phyloP scores from a whole-genome alignment of 163 green algal species.

The Scenedesmus sp. region DNA sequence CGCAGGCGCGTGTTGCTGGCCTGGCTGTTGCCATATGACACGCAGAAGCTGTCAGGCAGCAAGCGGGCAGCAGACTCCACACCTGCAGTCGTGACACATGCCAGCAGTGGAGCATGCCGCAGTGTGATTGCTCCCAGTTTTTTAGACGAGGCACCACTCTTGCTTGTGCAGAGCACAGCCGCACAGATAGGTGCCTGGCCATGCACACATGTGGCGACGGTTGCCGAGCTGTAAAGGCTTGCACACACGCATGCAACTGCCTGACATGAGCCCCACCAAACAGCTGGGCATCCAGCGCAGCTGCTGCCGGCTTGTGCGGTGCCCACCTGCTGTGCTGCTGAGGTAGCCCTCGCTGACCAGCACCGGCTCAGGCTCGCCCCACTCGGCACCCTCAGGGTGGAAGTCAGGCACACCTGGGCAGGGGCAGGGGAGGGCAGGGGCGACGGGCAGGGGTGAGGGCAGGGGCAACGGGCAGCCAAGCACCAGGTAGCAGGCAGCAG shows the following conservation, averaged over 20 bases:
- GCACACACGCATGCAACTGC: background rate
- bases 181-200: background rate
- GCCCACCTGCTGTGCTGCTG: constrained; percentile 24
- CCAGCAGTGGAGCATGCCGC: background rate
- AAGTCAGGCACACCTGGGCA: constrained; percentile 77
- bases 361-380: constrained; percentile 73
- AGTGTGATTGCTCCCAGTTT: no score
- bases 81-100: background rate
- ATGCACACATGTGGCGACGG: background rate
- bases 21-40: constrained; percentile 63
- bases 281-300: background rate
- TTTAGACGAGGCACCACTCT: no score
- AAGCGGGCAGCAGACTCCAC: constrained; percentile 31
- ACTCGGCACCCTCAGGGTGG: constrained; percentile 85
- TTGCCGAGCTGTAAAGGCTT: background rate
- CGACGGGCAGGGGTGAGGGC: background rate
- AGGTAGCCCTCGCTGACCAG: constrained; percentile 71
- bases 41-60: constrained; percentile 72
- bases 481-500: background rate
- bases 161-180: no score
- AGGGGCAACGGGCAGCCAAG: background rate
- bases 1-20: constrained; percentile 50
- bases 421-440: background rate
- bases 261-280: no score
- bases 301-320: background rate